Base-by-base conservation (phyloP, 2,329 filamentous ascomycete genomes). In the Apiospora aurea region DNA sequence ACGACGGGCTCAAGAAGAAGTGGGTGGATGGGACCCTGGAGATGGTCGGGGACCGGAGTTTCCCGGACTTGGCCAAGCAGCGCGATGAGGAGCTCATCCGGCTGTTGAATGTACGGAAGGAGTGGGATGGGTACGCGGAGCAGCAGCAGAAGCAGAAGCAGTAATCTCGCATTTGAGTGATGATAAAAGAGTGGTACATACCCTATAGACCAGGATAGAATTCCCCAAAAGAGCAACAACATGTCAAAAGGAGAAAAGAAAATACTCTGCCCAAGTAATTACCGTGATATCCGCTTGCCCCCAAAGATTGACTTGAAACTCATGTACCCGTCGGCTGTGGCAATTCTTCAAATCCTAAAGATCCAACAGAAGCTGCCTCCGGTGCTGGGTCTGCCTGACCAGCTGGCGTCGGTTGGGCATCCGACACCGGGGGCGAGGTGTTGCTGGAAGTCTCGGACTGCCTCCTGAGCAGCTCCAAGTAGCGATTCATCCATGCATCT, bases 61-160 rank as follows among this genome's bases (percentile, higher is more conserved):
- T 69, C 70, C 68, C 69, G 64, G 74, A 75, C 41, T 24, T 75
- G 70, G 69, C 74, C 5, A 70, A 51, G 68, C 74, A 75, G 71
- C 67, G 74, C 1, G 74, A 75, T n/a, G 74, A 74, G 71, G 71
- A 75, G 72, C 69, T 75, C 29, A 74, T 75, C 1, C 72, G 72
- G 41, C 61, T 75, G 21, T 44, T 75, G 46, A 75, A 75, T 38
- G 66, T 75, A 6, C 34, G 74, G 43, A 70, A 69, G 70, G 70
- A 75, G 61, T 75, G 74, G 74, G 74, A 75, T 44, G 47, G 13
- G 4, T 75, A 68, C 44, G 74, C 74, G 13, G 8, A 41, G 34
- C 16, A 61, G 10, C 46, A 34, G 8, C 29, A 69, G 38, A 61
- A 69, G 67, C 44, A 71, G 66, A 44, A 69, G 34, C 69, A 67